These are phyloP conservation scores for Lathyrus sativus DNA, from an alignment of 306 rosid genomes.

Conservation along the genomic window DNA sequence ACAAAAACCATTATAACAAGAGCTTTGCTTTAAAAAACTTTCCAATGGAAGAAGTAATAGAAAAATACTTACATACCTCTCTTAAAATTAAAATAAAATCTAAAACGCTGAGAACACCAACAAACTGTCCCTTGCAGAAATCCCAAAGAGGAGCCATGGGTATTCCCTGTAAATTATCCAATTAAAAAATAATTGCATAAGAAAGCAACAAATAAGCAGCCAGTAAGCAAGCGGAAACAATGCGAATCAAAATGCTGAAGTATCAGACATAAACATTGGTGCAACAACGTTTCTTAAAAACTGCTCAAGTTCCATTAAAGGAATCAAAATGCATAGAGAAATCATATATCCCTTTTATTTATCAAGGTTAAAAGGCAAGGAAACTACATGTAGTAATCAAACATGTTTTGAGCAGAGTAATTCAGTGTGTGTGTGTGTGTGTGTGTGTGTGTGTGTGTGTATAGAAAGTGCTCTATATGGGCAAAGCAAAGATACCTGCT, in stretches of 20 bases:
- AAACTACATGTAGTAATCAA: constrained; percentile 26
- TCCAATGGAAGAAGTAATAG: constrained; percentile 29
- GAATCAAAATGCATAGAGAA: constrained; percentile 22
- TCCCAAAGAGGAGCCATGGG: constrained; percentile 98
- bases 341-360: constrained; percentile 15
- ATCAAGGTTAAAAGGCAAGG: constrained; percentile 29
- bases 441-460: too few relatives aligned
- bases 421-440: too few relatives aligned
- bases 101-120: constrained; percentile 88
- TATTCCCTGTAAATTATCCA: constrained; percentile 67
- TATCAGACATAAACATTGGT: constrained; percentile 10
- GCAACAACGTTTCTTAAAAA: constrained; percentile 29
- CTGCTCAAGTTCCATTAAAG: constrained; percentile 16
- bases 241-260: constrained; percentile 11
- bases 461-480: constrained; percentile 4
- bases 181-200: constrained; percentile 39
- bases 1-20: constrained; percentile 19
- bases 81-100: constrained; percentile 94
- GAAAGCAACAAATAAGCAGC: constrained; percentile 38
- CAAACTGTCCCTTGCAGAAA: constrained; percentile 80
- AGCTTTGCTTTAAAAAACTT: constrained; percentile 37
- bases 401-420: constrained; percentile 11
- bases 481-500: constrained; percentile 66
- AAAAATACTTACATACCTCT: constrained; percentile 68
- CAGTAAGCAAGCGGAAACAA: constrained; percentile 17